These are phyloP conservation scores for Fagopyrum tataricum DNA, from an alignment of 148 eudicot species.

Conservation along the genomic window DNA sequence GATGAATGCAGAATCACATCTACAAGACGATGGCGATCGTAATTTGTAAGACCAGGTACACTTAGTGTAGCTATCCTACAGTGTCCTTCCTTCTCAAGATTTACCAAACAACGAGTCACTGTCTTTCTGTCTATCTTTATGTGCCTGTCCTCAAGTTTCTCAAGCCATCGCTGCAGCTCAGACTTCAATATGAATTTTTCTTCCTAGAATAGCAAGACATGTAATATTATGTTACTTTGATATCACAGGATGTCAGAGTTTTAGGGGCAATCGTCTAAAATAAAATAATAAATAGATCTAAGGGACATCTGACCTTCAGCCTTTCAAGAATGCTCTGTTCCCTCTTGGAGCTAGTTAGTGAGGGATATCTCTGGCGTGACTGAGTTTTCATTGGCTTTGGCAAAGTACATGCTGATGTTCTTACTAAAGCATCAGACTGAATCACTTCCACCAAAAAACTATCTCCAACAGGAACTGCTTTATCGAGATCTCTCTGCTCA, in stretches of 20 bases:
- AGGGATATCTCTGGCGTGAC: slow-evolving; percentile 63
- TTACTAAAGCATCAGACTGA: slow-evolving; percentile 26
- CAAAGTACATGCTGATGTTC: slow-evolving; percentile 27
- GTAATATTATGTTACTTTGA: background rate
- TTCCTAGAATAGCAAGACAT: slow-evolving; percentile 28
- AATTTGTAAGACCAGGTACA: slow-evolving; percentile 73
- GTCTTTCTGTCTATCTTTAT: slow-evolving; percentile 80
- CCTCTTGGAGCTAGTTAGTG: slow-evolving; percentile 66
- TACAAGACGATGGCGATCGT: slow-evolving; percentile 46
- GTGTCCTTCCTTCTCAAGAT: slow-evolving; percentile 66
- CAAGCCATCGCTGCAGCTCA: slow-evolving; percentile 77
- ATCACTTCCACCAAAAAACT: slow-evolving; percentile 19
- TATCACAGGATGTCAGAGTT: background rate
- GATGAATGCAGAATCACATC: slow-evolving; percentile 76
- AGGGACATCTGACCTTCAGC: slow-evolving; percentile 50
- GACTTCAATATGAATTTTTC: slow-evolving; percentile 71
- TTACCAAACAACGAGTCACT: slow-evolving; percentile 53
- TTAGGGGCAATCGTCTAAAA: slow-evolving; percentile 8
- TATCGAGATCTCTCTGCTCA: slow-evolving; percentile 21
- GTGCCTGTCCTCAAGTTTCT: slow-evolving; percentile 58
- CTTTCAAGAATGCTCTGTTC: slow-evolving; percentile 75
- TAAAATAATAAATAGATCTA: slow-evolving; percentile 2
- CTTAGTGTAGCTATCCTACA: slow-evolving; percentile 55
- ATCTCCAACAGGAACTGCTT: slow-evolving; percentile 25
- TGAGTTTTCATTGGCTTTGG: slow-evolving; percentile 38